Conservation (phyloP, 352 stramenopile genomes). For the Globisporangium middletonii region DNA sequence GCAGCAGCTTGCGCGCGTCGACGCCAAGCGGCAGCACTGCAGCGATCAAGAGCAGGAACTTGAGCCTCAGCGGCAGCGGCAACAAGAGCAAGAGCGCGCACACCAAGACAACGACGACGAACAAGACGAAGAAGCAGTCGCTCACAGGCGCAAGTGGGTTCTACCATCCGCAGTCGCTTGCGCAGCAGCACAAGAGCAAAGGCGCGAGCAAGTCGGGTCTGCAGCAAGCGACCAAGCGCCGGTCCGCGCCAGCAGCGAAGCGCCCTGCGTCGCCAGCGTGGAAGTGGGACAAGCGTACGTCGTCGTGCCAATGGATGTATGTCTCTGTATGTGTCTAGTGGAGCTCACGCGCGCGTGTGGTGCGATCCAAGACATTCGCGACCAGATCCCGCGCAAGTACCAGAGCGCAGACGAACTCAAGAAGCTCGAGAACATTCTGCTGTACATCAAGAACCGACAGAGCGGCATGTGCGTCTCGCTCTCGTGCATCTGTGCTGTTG, state of each 20-base stretch:
- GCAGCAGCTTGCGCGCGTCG: constrained; percentile 4
- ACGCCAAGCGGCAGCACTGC: not conserved
- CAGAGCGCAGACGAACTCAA: constrained; percentile 68
- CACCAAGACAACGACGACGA: not conserved
- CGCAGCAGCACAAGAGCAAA: constrained; percentile 6
- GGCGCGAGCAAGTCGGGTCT: constrained; percentile 5
- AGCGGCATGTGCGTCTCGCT: constrained; percentile 65
- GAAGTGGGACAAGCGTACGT: constrained; percentile 76
- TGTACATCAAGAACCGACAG: constrained; percentile 80
- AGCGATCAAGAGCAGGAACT: constrained; percentile 3
- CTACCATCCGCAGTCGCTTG: constrained; percentile 1
- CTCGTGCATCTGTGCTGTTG: too few species aligned
- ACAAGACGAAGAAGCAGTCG: not conserved
- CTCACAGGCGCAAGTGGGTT: constrained; percentile 2
- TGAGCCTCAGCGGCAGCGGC: not conserved
- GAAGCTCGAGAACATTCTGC: constrained; percentile 83
- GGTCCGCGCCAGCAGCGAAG: constrained; percentile 7
- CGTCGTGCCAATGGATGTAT: not conserved
- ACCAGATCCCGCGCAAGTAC: constrained; percentile 84
- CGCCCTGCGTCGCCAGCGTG: constrained; percentile 42
- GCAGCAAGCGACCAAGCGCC: constrained; percentile 7
- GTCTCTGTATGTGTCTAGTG: not conserved
- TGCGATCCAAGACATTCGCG: constrained; percentile 39
- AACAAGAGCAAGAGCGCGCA: constrained; percentile 1
- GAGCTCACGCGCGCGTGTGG: constrained; percentile 1